Evolutionary conservation across 2,329 filamentous ascomycete species (phyloP).

Genomic region (Chrysoporthe deuterocubensis): DNA sequence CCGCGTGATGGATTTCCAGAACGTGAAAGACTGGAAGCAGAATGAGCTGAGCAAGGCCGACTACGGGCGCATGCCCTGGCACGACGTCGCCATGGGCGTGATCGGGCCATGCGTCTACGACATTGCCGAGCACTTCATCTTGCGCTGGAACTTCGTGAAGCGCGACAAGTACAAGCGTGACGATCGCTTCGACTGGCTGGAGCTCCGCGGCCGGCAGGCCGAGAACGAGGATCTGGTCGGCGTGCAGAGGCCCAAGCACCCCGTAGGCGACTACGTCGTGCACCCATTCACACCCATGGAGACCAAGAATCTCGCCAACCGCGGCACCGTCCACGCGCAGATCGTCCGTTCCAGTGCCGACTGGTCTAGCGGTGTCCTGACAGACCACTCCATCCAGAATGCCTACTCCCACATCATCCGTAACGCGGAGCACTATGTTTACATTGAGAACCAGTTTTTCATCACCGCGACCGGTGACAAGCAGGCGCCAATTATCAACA

Average conservation of each 20-base stretch:
- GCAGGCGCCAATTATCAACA: conserved; percentile 84
- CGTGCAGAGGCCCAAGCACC: conserved; percentile 86
- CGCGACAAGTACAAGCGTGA: conserved; percentile 97
- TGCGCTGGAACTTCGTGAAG: conserved; percentile 97
- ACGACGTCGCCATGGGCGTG: conserved; percentile 92
- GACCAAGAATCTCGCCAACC: conserved; percentile 64
- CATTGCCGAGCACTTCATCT: conserved; percentile 91
- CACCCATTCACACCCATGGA: conserved; percentile 76
- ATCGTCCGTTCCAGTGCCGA: conserved; percentile 88
- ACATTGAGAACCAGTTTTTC: conserved; percentile 99
- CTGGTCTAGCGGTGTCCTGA: conserved; percentile 90
- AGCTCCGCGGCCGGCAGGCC: conserved; percentile 74
- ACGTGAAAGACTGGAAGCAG: conserved; percentile 87
- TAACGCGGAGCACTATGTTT: conserved; percentile 89
- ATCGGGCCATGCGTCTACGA: conserved; percentile 89
- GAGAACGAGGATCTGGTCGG: conserved; percentile 84
- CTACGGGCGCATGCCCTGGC: conserved; percentile 96
- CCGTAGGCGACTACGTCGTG: conserved; percentile 83
- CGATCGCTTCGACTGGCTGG: conserved; percentile 80
- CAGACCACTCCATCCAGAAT: conserved; percentile 84
- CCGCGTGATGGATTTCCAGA: conserved; percentile 92
- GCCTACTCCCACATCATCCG: conserved; percentile 84
- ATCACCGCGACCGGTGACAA: conserved; percentile 92
- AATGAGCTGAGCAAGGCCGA: conserved; percentile 92
- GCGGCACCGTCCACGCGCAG: conserved; percentile 80